phyloP scores from a whole-genome alignment of 768 basidiomycete genomes.

The Auriculariales sp. region DNA sequence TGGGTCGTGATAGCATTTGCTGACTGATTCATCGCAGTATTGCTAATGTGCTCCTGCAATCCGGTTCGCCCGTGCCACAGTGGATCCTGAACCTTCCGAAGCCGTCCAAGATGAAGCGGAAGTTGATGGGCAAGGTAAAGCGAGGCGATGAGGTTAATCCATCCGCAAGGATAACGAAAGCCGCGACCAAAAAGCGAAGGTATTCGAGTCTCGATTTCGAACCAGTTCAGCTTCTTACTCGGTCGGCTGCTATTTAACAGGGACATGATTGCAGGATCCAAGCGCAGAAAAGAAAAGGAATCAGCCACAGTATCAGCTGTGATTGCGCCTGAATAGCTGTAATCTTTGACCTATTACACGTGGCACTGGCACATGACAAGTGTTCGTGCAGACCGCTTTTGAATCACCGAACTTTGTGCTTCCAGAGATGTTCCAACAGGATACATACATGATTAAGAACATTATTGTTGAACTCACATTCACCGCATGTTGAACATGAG shows the following conservation, averaged over 20 bases:
- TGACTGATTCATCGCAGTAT: slow-evolving; percentile 34
- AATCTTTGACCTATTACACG: too few relatives aligned
- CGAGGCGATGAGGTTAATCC: slow-evolving; percentile 62
- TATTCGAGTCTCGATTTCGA: slow-evolving; percentile 10
- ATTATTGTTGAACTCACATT: too few relatives aligned
- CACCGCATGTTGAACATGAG: slow-evolving; percentile 5
- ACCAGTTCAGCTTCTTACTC: slow-evolving; percentile 2
- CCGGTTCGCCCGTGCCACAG: slow-evolving; percentile 80
- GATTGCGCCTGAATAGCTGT: too few relatives aligned
- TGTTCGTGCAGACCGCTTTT: too few relatives aligned
- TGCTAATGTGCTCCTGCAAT: slow-evolving; percentile 89
- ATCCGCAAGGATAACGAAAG: slow-evolving; percentile 52
- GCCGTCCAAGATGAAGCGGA: slow-evolving; percentile 79
- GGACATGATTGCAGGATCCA: slow-evolving; percentile 68
- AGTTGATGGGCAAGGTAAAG: slow-evolving; percentile 71
- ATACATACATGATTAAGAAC: too few relatives aligned
- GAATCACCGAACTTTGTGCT: too few relatives aligned
- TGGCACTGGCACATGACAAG: too few relatives aligned
- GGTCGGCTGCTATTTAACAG: slow-evolving; percentile 19
- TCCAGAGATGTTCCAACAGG: too few relatives aligned
- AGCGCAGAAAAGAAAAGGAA: slow-evolving; percentile 42
- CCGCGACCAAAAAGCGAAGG: slow-evolving; percentile 63
- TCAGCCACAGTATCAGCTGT: too few relatives aligned
- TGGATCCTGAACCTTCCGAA: slow-evolving; percentile 95
- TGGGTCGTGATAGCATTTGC: slow-evolving; percentile 1